phyloP scores from a whole-genome alignment of 495 filamentous ascomycete genomes.

The Neurospora cerealis region DNA sequence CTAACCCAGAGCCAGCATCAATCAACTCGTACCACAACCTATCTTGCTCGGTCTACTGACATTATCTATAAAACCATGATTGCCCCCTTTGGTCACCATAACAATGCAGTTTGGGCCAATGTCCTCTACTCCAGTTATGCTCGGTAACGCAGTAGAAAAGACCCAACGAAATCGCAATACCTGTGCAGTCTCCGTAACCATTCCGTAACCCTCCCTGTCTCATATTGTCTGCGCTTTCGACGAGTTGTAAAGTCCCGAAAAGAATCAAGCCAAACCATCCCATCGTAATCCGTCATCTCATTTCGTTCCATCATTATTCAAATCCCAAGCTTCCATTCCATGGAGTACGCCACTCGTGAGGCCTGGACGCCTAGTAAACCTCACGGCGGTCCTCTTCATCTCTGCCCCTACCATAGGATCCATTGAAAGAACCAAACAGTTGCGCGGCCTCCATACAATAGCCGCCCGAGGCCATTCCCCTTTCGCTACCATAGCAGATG shows the following conservation, averaged over 20 bases:
- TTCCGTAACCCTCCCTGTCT: not conserved
- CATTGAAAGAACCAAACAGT: conserved; percentile 48
- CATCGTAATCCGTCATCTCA: not conserved
- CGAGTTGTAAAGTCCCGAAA: not conserved
- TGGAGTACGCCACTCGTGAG: not conserved
- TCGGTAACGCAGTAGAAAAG: not conserved
- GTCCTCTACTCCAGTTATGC: not conserved
- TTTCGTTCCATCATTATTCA: not conserved
- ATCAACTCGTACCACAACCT: not conserved
- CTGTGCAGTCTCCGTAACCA: not conserved
- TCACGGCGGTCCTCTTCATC: not conserved
- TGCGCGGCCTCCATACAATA: conserved; percentile 83
- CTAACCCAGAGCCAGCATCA: not conserved
- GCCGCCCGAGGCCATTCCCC: conserved; percentile 53
- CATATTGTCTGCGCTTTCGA: not conserved
- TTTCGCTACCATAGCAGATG: conserved; percentile 89
- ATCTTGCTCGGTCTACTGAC: not conserved
- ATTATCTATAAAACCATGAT: not conserved
- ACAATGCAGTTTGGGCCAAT: not conserved
- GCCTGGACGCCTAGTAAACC: not conserved
- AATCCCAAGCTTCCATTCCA: not conserved
- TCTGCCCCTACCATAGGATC: not conserved
- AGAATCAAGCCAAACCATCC: not conserved
- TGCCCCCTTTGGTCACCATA: not conserved
- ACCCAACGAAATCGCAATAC: not conserved